phyloP scores from a whole-genome alignment of 1,284 basidiomycete genomes.

The Quambalaria eucalypti region DNA sequence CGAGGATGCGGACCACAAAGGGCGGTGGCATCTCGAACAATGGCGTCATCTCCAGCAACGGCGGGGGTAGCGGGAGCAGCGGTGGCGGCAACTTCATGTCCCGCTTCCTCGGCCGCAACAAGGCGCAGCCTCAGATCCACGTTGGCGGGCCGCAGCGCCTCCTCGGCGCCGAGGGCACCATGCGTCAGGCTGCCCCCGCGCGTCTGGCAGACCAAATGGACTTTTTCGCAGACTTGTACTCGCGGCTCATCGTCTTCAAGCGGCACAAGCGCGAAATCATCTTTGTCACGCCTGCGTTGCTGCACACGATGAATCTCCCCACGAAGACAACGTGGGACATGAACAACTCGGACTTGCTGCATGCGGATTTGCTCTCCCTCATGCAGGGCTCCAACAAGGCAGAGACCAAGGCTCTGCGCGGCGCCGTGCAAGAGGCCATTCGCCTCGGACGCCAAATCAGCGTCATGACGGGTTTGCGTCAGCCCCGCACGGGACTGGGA shows the following conservation, averaged over 20 bases:
- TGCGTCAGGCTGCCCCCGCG: constrained; percentile 4
- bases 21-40: background rate
- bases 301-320: constrained; percentile 8
- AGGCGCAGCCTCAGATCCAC: background rate
- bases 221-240: constrained; percentile 11
- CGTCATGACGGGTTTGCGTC: constrained; percentile 2
- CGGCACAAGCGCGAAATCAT: constrained; percentile 14
- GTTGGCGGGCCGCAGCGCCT: background rate
- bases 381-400: constrained; percentile 2
- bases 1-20: too few relatives aligned
- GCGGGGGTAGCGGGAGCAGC: too few relatives aligned
- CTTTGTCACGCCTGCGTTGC: constrained; percentile 9
- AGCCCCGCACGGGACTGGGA: background rate
- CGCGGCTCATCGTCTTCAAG: constrained; percentile 11
- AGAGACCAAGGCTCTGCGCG: constrained; percentile 1
- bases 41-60: background rate
- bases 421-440: constrained; percentile 5
- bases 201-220: constrained; percentile 14
- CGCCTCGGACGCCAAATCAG: background rate
- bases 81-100: too few relatives aligned
- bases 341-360: constrained; percentile 2
- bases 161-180: constrained; percentile 1
- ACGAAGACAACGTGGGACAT: constrained; percentile 1
- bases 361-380: constrained; percentile 7
- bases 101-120: too few relatives aligned